Conservation (phyloP, 164 flowering plant genomes). For the Piper longum region DNA sequence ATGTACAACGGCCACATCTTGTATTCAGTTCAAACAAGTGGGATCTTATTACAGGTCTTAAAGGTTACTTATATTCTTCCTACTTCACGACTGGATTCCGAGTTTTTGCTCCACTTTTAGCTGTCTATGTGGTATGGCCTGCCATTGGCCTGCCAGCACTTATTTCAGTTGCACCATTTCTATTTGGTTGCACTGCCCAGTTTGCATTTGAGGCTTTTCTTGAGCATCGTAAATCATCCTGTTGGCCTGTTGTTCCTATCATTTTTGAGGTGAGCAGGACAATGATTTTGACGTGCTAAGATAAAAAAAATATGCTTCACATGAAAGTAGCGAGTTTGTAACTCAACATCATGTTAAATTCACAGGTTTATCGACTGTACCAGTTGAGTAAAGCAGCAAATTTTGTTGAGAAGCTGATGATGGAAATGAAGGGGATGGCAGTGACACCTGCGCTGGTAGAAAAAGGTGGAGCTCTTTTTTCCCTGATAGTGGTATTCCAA, state of each 20-base stretch:
- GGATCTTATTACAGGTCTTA: slow-evolving; percentile 85
- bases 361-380: slow-evolving; percentile 71
- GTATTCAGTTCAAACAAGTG: slow-evolving; percentile 65
- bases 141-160: slow-evolving; percentile 42
- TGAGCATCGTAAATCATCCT: slow-evolving; percentile 41
- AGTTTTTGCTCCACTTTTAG: slow-evolving; percentile 51
- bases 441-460: slow-evolving; percentile 31
- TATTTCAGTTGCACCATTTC: slow-evolving; percentile 62
- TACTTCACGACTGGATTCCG: slow-evolving; percentile 63
- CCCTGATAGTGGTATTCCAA: slow-evolving; percentile 50
- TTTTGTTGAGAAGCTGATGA: slow-evolving; percentile 49
- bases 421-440: slow-evolving; percentile 29
- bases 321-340: background rate
- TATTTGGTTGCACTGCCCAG: slow-evolving; percentile 57
- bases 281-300: background rate
- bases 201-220: slow-evolving; percentile 43
- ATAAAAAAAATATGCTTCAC: background rate
- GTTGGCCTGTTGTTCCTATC: slow-evolving; percentile 85
- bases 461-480: slow-evolving; percentile 37
- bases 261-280: slow-evolving; percentile 58
- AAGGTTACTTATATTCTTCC: slow-evolving; percentile 55
- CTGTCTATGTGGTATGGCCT: slow-evolving; percentile 62
- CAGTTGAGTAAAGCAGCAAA: slow-evolving; percentile 58
- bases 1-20: slow-evolving; percentile 63
- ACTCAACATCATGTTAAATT: background rate